These are phyloP conservation scores for Ceratocystis harringtonii DNA, from an alignment of 2,329 filamentous ascomycete species.

Conservation along the genomic window DNA sequence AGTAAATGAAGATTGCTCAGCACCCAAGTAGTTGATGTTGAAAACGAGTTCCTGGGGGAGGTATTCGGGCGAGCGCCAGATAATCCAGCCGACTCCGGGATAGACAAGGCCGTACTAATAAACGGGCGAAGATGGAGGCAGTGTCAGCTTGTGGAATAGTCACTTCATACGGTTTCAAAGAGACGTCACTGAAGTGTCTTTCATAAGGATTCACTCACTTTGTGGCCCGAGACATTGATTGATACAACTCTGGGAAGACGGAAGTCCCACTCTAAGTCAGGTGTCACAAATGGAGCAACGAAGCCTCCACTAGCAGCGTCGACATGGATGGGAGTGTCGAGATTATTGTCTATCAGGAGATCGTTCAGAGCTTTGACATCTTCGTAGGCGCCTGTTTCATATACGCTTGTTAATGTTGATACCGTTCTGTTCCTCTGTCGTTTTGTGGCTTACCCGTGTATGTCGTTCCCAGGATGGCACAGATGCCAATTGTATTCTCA, in stretches of 20 bases:
- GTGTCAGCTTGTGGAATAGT: background rate
- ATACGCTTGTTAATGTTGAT: background rate
- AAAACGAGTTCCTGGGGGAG: constrained; percentile 87
- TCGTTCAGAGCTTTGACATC: constrained; percentile 88
- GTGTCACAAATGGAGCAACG: constrained; percentile 79
- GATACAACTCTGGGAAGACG: constrained; percentile 74
- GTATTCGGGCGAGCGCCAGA: constrained; percentile 73
- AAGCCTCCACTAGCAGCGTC: constrained; percentile 88
- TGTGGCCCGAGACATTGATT: constrained; percentile 91
- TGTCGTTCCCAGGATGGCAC: constrained; percentile 77
- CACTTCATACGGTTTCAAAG: background rate
- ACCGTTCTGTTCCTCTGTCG: background rate
- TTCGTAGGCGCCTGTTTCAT: constrained; percentile 52
- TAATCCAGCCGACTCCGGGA: constrained; percentile 84
- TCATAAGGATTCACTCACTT: constrained; percentile 29
- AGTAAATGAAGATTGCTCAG: constrained; percentile 89
- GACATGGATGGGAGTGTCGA: constrained; percentile 82
- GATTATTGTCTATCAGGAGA: constrained; percentile 54
- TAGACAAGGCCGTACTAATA: constrained; percentile 50
- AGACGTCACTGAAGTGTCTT: background rate
- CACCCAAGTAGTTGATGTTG: constrained; percentile 98
- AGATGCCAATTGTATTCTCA: constrained; percentile 77
- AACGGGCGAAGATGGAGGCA: background rate
- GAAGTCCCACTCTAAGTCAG: constrained; percentile 82
- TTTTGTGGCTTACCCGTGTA: constrained; percentile 51